Evolutionary conservation across 805 yeast genomes (phyloP).

Genomic region (Lipomyces sp.): DNA sequence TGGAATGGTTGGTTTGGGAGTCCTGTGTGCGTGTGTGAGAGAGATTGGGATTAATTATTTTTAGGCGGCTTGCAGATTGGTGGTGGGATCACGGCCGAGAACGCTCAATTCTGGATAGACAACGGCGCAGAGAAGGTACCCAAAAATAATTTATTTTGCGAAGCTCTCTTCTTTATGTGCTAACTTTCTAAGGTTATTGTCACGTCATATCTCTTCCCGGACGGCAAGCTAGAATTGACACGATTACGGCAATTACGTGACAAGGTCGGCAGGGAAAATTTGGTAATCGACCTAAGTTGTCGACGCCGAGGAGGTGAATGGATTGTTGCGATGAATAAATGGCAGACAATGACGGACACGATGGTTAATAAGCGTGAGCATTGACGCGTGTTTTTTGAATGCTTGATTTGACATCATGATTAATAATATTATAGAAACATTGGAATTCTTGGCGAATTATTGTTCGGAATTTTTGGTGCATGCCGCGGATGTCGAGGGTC

Average conservation of each 20-base stretch:
- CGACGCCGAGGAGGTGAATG: conserved; percentile 53
- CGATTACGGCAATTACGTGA: conserved; percentile 58
- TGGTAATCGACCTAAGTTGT: conserved; percentile 76
- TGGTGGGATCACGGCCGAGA: conserved; percentile 81
- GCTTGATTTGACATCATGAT: neutral
- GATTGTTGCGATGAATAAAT: conserved; percentile 97
- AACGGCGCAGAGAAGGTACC: conserved; percentile 69
- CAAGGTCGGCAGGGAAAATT: conserved; percentile 63
- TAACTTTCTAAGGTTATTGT: conserved; percentile 64
- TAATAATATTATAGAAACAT: conserved; percentile 48
- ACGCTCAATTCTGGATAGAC: conserved; percentile 79
- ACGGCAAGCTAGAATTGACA: conserved; percentile 56
- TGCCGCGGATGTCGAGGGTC: conserved; percentile 98
- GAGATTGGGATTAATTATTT: neutral
- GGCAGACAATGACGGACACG: conserved; percentile 87
- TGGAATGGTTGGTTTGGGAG: conserved; percentile 59
- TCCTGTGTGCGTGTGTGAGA: neutral
- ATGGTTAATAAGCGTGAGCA: conserved; percentile 50
- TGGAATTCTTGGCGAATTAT: conserved; percentile 60
- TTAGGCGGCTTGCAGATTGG: conserved; percentile 73
- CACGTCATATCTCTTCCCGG: conserved; percentile 87
- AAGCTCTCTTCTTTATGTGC: neutral
- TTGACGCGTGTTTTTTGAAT: neutral
- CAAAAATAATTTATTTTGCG: neutral
- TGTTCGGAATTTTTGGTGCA: conserved; percentile 90